Base-by-base conservation (phyloP, 805 yeast species). In the Wilhelminamyces savonicus region DNA sequence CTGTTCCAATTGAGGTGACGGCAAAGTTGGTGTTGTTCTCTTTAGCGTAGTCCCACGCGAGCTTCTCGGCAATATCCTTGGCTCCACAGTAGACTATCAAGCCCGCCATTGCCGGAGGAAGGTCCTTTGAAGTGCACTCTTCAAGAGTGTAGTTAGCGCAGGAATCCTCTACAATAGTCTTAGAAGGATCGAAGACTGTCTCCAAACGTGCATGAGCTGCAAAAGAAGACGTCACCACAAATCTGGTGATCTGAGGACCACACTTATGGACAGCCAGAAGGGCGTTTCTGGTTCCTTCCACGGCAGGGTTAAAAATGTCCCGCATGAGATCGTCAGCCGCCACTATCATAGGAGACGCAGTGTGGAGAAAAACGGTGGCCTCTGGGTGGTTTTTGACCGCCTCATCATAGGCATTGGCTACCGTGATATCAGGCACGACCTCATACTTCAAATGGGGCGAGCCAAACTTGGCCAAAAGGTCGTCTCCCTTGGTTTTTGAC, bases 271-370 rank as follows among this genome's bases (percentile, higher is more conserved):
- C 67, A 0, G 83, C 73, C 23, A 54, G 45, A 29, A 78, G 49
- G n/a, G 75, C 66, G 40, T 71, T 63, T 34, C 54, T 56, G 15
- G 80, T 75, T 21, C 81, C 82, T 13, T 62, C 48, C 4, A 73
- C 54, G 2, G 82, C 81, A 3, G 84, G 83, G 15, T 48, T 58
- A 34, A 76, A 52, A 30, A 76, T 55, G 13, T 71, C 78, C 28
- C 66, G 64, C 34, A 67, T 77, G 21, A 67, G 56, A 36, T 66
- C 59, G 11, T 59, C 50, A 13, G 61, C 52, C 9, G 64, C 59
- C 46, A 64, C 68, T 16, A 63, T 56, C 46, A 70, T 69, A 10
- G 83, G 82, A 9, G 80, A 69, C 3, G 84, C 83, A 8, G 78
- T 66, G 49, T 77, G 84, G 24, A 76, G 41, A 28, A 78, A 76